Percentiles rank a stretch among this genome's conserved stretches.
Evolutionary conservation across 768 basidiomycete species (phyloP).

Genomic region (Tricholoma furcatifolium): DNA sequence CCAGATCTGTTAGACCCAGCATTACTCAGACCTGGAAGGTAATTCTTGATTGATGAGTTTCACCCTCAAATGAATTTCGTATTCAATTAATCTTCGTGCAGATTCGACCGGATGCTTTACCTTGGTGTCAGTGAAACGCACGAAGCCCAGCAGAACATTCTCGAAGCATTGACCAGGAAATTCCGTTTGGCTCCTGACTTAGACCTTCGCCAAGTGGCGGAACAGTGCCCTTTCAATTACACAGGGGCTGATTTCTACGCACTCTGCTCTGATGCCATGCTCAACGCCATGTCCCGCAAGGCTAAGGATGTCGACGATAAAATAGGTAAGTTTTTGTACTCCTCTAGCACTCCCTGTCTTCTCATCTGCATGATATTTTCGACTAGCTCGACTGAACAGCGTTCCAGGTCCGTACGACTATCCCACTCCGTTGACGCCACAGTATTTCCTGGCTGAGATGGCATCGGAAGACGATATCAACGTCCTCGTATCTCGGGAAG

Average conservation of each 20-base stretch:
- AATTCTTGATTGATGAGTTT: slow-evolving; percentile 15
- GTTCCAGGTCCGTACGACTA: slow-evolving; percentile 40
- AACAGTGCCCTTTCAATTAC: slow-evolving; percentile 85
- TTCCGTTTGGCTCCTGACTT: slow-evolving; percentile 77
- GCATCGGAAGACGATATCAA: slow-evolving; percentile 66
- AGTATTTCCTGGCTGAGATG: slow-evolving; percentile 87
- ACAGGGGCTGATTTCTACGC: slow-evolving; percentile 99
- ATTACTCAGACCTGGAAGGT: slow-evolving; percentile 85
- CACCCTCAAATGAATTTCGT: neutral
- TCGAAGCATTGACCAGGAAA: slow-evolving; percentile 89
- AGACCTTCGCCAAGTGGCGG: slow-evolving; percentile 61
- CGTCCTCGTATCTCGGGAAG: slow-evolving; percentile 70
- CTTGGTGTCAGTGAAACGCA: slow-evolving; percentile 89
- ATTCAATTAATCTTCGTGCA: slow-evolving; percentile 26
- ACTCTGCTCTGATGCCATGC: slow-evolving; percentile 92
- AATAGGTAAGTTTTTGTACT: slow-evolving; percentile 50
- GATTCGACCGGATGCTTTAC: slow-evolving; percentile 97
- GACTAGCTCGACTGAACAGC: slow-evolving; percentile 46
- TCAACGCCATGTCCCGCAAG: slow-evolving; percentile 90
- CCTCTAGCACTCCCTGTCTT: neutral
- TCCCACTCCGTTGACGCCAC: slow-evolving; percentile 75
- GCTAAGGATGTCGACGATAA: slow-evolving; percentile 75
- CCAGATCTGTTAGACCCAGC: slow-evolving; percentile 92
- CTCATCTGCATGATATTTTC: neutral
- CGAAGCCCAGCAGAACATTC: slow-evolving; percentile 79